A percentile compares a stretch with the other conserved stretches of the same genome.
These are phyloP conservation scores for Scenedesmus sp. DNA, from an alignment of 163 green algal species.

Conservation along the genomic window DNA sequence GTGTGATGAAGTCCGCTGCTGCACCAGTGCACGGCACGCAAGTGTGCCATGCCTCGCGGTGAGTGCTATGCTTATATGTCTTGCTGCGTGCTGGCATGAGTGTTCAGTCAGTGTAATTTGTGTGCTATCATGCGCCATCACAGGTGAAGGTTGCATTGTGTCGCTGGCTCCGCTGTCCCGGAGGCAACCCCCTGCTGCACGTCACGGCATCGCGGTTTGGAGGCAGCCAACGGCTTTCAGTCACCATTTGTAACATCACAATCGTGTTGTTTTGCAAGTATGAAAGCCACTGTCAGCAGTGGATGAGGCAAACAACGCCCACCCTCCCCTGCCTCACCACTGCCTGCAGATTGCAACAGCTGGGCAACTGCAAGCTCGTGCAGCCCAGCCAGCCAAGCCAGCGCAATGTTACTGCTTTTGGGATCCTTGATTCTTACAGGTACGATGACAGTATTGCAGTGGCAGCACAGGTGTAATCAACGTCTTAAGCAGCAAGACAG, in stretches of 20 bases:
- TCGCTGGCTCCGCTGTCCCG: not conserved
- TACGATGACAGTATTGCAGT: not conserved
- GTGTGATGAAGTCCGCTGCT: not conserved
- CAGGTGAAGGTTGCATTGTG: not conserved
- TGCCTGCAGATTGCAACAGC: slow-evolving; percentile 8
- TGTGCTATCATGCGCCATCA: not conserved
- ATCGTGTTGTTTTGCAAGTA: not conserved
- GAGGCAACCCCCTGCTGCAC: not conserved
- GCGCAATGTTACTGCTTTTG: not conserved
- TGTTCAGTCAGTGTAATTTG: not conserved
- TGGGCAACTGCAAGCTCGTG: not conserved
- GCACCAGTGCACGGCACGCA: not conserved
- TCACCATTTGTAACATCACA: not conserved
- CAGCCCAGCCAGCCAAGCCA: not conserved
- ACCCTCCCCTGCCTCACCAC: not conserved
- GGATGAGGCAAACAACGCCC: not conserved
- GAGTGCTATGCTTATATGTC: not conserved
- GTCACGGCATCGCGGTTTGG: not conserved
- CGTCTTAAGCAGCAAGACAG: not conserved
- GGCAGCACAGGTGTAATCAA: not conserved
- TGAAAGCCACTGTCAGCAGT: too few relatives aligned
- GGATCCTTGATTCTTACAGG: slow-evolving; percentile 22
- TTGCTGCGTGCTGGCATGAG: not conserved
- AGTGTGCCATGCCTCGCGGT: not conserved
- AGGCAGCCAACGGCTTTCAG: not conserved